Conservation (phyloP, 1,284 basidiomycete species). For the Bjerkandera adusta region DNA sequence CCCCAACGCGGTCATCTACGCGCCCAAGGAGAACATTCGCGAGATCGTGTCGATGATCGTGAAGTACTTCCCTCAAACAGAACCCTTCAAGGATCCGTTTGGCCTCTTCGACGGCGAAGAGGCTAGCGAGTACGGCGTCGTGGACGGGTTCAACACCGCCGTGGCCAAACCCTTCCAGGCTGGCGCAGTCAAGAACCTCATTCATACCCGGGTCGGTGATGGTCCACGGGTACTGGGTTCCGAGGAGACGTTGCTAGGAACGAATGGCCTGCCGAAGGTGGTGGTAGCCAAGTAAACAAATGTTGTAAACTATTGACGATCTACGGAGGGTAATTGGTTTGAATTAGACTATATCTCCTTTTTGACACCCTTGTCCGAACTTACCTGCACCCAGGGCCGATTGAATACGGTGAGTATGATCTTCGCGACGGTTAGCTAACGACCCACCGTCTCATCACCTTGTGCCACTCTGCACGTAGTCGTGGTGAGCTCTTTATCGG, state of each 20-base stretch:
- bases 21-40: constrained; percentile 74
- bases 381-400: too few relatives aligned
- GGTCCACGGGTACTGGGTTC: constrained; percentile 71
- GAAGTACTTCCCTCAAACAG: constrained; percentile 81
- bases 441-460: too few relatives aligned
- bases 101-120: constrained; percentile 48
- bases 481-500: too few relatives aligned
- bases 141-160: constrained; percentile 73
- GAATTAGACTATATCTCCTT: too few relatives aligned
- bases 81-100: constrained; percentile 77
- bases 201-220: constrained; percentile 90
- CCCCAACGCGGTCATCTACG: constrained; percentile 98
- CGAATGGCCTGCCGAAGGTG: constrained; percentile 58
- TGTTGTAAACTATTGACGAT: too few relatives aligned
- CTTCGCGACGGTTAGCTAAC: too few relatives aligned
- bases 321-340: too few relatives aligned
- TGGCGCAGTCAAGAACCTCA: constrained; percentile 83
- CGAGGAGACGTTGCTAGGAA: constrained; percentile 55
- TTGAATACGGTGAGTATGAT: too few relatives aligned
- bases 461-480: too few relatives aligned
- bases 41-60: constrained; percentile 77
- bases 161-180: constrained; percentile 73
- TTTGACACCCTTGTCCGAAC: too few relatives aligned
- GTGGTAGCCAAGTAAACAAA: too few relatives aligned
- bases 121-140: constrained; percentile 43